These are phyloP conservation scores for Lathyrus aphaca DNA, from an alignment of 306 rosid species.

Conservation along the genomic window DNA sequence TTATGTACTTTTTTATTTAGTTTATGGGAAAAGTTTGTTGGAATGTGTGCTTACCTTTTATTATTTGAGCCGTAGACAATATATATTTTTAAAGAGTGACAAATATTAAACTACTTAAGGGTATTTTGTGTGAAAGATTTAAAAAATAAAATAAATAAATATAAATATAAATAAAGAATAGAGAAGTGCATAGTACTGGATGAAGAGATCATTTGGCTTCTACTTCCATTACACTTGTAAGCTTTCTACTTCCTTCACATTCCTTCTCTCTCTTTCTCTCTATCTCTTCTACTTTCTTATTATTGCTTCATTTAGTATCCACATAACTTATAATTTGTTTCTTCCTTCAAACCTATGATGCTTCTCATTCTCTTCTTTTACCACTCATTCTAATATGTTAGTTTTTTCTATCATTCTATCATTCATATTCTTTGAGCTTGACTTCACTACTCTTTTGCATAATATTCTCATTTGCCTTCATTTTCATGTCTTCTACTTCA, in stretches of 20 bases:
- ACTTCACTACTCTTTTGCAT: conserved; percentile 10
- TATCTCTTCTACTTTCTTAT: conserved; percentile 8
- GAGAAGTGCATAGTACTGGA: conserved; percentile 22
- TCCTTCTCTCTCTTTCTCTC: conserved; percentile 1
- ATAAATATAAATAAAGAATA: conserved; percentile 4
- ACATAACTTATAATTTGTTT: conserved; percentile 56
- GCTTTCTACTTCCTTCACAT: conserved; percentile 16
- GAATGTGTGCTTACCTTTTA: too few relatives aligned
- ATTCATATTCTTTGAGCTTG: background rate
- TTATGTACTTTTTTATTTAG: too few relatives aligned
- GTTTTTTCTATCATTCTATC: background rate
- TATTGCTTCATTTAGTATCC: conserved; percentile 46
- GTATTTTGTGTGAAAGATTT: background rate
- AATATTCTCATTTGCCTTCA: conserved; percentile 3
- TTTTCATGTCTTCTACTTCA: conserved; percentile 29
- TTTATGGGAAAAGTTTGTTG: too few relatives aligned
- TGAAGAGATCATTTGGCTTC: conserved; percentile 27
- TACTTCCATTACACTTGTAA: conserved; percentile 42
- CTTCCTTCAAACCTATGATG: conserved; percentile 38
- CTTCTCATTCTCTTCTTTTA: conserved; percentile 29
- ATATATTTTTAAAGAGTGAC: background rate
- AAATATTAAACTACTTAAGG: background rate
- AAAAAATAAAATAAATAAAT: background rate
- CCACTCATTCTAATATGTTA: conserved; percentile 14
- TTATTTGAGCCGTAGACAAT: too few relatives aligned